Base-by-base conservation (phyloP, 345 rosid species). In the Populus davidiana region DNA sequence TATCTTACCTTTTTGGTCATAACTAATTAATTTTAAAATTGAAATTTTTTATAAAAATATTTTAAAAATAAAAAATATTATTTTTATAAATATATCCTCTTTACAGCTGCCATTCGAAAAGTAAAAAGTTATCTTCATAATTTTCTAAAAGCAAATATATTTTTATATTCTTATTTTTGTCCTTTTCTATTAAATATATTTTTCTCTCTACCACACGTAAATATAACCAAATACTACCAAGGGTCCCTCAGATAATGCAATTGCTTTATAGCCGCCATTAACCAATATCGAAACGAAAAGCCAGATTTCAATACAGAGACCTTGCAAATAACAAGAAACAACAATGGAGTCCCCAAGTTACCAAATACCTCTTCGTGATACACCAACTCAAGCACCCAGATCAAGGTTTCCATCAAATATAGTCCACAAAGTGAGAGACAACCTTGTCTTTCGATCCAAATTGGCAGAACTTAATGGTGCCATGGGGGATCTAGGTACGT, bases 401-500 rank as follows among this genome's bases (percentile, higher is more conserved):
- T 68, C 79, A 3, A 80, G 63, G 10, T 72, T 35, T 69, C 47
- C 85, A 38, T 12, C 87, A 65, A 73, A 69, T 49, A 62, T 85
- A 31, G 38, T 87, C n/a, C 79, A 70, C 14, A 90, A 72, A 71
- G 43, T 94, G 25, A 84, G 73, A 72, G 76, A 54, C 29, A 92
- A 91, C 80, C 83, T 94, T 6, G 77, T 74, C 39, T 86, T 90
- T 70, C 79, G 78, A 41, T 91, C 96, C 5, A 90, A 87, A 80
- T 88, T 91, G 79, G 86, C 87, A 11, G 97, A 91, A 70, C 3
- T 94, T 71, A 90, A 94, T 79, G 98, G 97, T 36, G 96, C 96
- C 54, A 85, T 90, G 97, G 98, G 97, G 16, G 98, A 94, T 72
- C 83, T 94, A 0, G 97, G 98, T 62, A 94, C 94, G 8, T 92